A percentile compares a stretch with the other conserved stretches of the same genome.
phyloP scores from a whole-genome alignment of 495 filamentous ascomycete species.

The Podospora anserina region DNA sequence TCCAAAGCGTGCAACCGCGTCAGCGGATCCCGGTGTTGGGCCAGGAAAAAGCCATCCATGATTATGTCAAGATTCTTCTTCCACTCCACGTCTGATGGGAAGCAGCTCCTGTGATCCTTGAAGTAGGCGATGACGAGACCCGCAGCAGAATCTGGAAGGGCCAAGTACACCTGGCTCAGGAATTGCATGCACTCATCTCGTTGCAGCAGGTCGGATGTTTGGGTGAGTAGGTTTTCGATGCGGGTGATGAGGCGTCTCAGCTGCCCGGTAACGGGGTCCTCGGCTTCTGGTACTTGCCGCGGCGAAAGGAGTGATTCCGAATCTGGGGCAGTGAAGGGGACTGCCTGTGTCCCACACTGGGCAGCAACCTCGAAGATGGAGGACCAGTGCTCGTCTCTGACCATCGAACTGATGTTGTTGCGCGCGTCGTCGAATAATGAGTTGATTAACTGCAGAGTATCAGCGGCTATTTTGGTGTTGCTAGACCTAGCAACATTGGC shows the following conservation, averaged over 20 bases:
- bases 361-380: slow-evolving; percentile 47
- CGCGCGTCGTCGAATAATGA: slow-evolving; percentile 46
- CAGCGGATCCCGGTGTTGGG: slow-evolving; percentile 58
- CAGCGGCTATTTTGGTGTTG: slow-evolving; percentile 48
- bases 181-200: slow-evolving; percentile 65
- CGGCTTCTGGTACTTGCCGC: slow-evolving; percentile 29
- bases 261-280: slow-evolving; percentile 38
- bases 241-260: slow-evolving; percentile 36
- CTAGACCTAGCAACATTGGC: slow-evolving; percentile 54
- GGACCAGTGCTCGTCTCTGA: slow-evolving; percentile 54
- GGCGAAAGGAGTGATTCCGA: slow-evolving; percentile 12
- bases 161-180: slow-evolving; percentile 57
- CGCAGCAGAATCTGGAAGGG: slow-evolving; percentile 58
- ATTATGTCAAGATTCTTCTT: slow-evolving; percentile 59
- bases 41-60: slow-evolving; percentile 62
- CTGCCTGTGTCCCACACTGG: slow-evolving; percentile 41
- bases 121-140: slow-evolving; percentile 58
- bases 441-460: slow-evolving; percentile 54
- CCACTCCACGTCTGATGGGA: slow-evolving; percentile 68
- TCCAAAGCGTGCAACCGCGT: slow-evolving; percentile 67
- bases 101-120: slow-evolving; percentile 60
- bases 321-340: slow-evolving; percentile 23
- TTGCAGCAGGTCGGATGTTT: slow-evolving; percentile 49
- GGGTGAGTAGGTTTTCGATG: slow-evolving; percentile 43
- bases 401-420: slow-evolving; percentile 41